Evolutionary conservation across 257 asterid genomes (phyloP).

Genomic region (Jacaranda copaia): DNA sequence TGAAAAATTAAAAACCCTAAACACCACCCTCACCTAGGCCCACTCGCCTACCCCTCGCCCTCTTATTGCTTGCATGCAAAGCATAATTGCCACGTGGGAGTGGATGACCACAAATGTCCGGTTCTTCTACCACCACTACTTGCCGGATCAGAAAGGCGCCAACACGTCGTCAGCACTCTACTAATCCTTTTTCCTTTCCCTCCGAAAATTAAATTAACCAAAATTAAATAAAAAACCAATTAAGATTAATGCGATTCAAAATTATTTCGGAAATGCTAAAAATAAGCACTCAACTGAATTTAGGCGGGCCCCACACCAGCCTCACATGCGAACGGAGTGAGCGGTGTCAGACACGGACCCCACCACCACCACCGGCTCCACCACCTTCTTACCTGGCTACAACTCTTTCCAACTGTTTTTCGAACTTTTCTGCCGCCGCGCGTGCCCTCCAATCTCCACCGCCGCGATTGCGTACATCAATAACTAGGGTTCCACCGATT

Average conservation of each 20-base stretch:
- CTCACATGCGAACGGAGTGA: conserved; percentile 68
- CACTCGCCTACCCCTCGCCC: neutral
- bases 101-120: conserved; percentile 48
- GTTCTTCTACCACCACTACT: conserved; percentile 41
- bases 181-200: neutral
- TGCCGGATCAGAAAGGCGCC: conserved; percentile 50
- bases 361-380: conserved; percentile 43
- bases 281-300: conserved; percentile 2
- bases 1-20: conserved; percentile 33
- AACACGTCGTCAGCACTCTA: conserved; percentile 57
- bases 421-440: conserved; percentile 50
- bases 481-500: conserved; percentile 40
- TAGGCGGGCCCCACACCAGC: conserved; percentile 34
- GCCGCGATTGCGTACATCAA: conserved; percentile 34
- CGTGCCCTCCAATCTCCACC: conserved; percentile 40
- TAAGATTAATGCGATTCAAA: too few species aligned
- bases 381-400: conserved; percentile 55
- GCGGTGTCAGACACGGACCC: conserved; percentile 50
- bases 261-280: too few species aligned
- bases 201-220: neutral
- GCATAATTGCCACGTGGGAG: conserved; percentile 57
- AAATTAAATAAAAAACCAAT: too few species aligned
- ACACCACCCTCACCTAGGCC: too few species aligned
- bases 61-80: conserved; percentile 56
- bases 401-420: conserved; percentile 55